Evolutionary conservation across 1,139 yeast species (phyloP).

Genomic region (Meyerozyma carpophila): DNA sequence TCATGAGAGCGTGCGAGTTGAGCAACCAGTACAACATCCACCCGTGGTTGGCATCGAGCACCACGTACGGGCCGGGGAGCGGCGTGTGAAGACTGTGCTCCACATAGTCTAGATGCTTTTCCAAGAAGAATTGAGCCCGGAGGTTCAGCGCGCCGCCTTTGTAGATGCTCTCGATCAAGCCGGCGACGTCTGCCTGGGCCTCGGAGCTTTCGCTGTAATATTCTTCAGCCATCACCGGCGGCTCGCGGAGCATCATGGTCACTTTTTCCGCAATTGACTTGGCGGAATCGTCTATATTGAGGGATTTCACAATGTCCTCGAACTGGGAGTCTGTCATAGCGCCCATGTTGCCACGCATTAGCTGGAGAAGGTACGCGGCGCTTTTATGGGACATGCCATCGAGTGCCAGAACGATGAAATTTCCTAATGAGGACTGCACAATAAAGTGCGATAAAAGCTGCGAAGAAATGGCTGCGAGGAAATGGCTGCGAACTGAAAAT

Average conservation of each 20-base stretch:
- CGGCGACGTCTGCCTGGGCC: conserved; percentile 21
- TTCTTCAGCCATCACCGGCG: not conserved
- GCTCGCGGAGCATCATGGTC: conserved; percentile 2
- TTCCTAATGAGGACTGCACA: not conserved
- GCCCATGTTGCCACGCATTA: not conserved
- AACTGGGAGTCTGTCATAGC: not conserved
- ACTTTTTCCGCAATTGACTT: not conserved
- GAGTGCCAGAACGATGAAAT: not conserved
- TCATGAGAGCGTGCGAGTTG: conserved; percentile 36
- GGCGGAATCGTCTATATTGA: not conserved
- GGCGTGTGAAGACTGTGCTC: conserved; percentile 30
- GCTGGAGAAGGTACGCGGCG: not conserved
- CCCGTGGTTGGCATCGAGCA: conserved; percentile 80
- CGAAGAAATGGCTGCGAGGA: not conserved
- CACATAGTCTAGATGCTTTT: conserved; percentile 15
- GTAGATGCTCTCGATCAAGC: conserved; percentile 17
- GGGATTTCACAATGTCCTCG: not conserved
- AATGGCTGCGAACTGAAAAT: not conserved
- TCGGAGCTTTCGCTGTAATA: conserved; percentile 4
- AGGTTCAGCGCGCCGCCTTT: conserved; percentile 21
- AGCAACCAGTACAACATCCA: conserved; percentile 88
- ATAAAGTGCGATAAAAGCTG: not conserved
- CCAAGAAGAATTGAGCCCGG: conserved; percentile 10
- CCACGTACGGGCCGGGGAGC: conserved; percentile 44
- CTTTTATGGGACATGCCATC: not conserved